Evolutionary conservation across 306 rosid genomes (phyloP).

Genomic region (Fragaria ananassa): DNA sequence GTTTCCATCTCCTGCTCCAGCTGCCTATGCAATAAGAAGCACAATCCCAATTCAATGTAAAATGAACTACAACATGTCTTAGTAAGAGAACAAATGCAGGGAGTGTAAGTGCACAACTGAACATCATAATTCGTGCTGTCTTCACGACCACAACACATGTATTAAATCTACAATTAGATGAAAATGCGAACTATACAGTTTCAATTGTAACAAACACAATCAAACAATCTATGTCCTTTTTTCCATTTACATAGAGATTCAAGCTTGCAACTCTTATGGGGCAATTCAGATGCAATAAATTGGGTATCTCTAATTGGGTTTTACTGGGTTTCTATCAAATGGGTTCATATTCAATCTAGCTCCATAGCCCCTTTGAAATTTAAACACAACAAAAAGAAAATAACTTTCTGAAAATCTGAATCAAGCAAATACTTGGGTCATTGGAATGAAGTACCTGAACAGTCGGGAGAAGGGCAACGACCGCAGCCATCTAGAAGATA

Average conservation of each 20-base stretch:
- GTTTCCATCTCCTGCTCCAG: slow-evolving; percentile 87
- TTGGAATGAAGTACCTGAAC: slow-evolving; percentile 39
- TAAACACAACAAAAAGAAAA: background rate
- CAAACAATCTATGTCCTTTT: no score
- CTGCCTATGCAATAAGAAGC: slow-evolving; percentile 41
- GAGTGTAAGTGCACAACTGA: slow-evolving; percentile 5
- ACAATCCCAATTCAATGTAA: background rate
- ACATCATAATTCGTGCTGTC: background rate
- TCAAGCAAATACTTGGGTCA: background rate
- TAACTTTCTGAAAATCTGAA: background rate
- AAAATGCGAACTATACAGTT: background rate
- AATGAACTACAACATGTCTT: background rate
- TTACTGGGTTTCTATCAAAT: background rate
- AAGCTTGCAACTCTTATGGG: background rate
- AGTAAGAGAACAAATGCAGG: background rate
- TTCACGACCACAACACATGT: background rate
- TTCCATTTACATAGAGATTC: background rate
- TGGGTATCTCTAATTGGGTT: background rate
- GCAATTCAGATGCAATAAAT: background rate
- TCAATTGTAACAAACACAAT: background rate
- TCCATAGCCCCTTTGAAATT: background rate
- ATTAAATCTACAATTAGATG: background rate
- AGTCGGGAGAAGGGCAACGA: slow-evolving; percentile 63
- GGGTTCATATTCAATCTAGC: background rate
- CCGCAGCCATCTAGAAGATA: slow-evolving; percentile 42